Percentiles rank a stretch among this genome's conserved stretches.
phyloP scores from a whole-genome alignment of 495 filamentous ascomycete species.

The Pyrenopolyporus hunteri region DNA sequence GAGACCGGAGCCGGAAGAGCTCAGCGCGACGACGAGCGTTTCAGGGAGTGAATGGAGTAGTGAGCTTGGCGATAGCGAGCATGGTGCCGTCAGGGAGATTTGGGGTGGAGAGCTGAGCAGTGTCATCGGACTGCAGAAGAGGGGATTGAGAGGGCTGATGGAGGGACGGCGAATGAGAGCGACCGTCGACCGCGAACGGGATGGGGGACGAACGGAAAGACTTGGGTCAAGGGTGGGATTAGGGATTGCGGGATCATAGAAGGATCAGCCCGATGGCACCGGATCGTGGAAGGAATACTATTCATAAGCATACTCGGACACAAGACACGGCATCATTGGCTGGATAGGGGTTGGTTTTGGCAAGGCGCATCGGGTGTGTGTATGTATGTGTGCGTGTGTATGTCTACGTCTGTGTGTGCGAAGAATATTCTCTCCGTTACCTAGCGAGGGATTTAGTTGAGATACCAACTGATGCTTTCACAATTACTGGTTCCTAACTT shows the following conservation, averaged over 20 bases:
- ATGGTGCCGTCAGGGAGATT: conserved; percentile 58
- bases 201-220: conserved; percentile 32
- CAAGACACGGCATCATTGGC: conserved; percentile 21
- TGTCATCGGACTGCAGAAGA: conserved; percentile 95
- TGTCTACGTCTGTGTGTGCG: neutral
- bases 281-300: neutral
- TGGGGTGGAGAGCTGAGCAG: conserved; percentile 87
- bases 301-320: conserved; percentile 19
- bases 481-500: neutral
- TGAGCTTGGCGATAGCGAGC: conserved; percentile 49
- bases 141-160: conserved; percentile 91
- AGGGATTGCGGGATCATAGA: conserved; percentile 42
- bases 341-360: conserved; percentile 20
- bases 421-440: neutral
- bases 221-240: conserved; percentile 40
- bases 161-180: conserved; percentile 86
- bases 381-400: conserved; percentile 1
- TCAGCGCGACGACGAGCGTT: conserved; percentile 55
- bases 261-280: conserved; percentile 2
- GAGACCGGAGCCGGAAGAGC: conserved; percentile 52
- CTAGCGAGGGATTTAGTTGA: conserved; percentile 22
- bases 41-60: conserved; percentile 58
- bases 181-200: conserved; percentile 43
- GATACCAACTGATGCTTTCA: conserved; percentile 23
- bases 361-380: conserved; percentile 13